A percentile compares a stretch with the other conserved stretches of the same genome.
Conservation (phyloP, 306 rosid species). For the Vachellia pachyceras region DNA sequence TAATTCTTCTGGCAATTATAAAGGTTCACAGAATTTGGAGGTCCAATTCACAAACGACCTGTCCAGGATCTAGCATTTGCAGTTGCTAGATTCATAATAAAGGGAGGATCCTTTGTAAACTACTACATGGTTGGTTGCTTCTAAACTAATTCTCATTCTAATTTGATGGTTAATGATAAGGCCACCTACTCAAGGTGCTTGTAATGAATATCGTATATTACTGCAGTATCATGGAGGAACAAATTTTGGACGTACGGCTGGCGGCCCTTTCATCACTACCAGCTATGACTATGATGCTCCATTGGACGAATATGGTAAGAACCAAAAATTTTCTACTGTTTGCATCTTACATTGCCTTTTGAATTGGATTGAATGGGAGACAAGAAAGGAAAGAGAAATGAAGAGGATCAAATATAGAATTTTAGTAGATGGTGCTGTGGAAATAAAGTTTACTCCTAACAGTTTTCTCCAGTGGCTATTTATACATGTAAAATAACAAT, state of each 20-base stretch:
- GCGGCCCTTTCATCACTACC: constrained; percentile 98
- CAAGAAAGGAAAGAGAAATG: background rate
- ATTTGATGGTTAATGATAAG: constrained; percentile 27
- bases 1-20: constrained; percentile 33
- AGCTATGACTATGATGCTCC: constrained; percentile 99
- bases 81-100: constrained; percentile 78
- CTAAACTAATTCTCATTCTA: constrained; percentile 27
- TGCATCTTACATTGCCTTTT: background rate
- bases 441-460: background rate
- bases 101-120: constrained; percentile 94
- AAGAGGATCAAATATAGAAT: background rate
- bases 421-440: constrained; percentile 4
- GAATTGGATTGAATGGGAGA: background rate
- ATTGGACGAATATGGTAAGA: constrained; percentile 95
- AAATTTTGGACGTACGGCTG: constrained; percentile 98
- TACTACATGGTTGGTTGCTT: constrained; percentile 97
- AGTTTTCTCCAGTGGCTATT: constrained; percentile 22
- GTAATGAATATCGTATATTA: constrained; percentile 9
- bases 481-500: constrained; percentile 2
- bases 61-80: constrained; percentile 97
- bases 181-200: constrained; percentile 30
- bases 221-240: constrained; percentile 97
- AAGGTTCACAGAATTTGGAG: constrained; percentile 97
- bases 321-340: constrained; percentile 14
- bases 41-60: constrained; percentile 84